Percentiles rank a stretch among this genome's conserved stretches.
These are phyloP conservation scores for Candida glucosophila DNA, from an alignment of 1,139 yeast genomes.

Conservation along the genomic window DNA sequence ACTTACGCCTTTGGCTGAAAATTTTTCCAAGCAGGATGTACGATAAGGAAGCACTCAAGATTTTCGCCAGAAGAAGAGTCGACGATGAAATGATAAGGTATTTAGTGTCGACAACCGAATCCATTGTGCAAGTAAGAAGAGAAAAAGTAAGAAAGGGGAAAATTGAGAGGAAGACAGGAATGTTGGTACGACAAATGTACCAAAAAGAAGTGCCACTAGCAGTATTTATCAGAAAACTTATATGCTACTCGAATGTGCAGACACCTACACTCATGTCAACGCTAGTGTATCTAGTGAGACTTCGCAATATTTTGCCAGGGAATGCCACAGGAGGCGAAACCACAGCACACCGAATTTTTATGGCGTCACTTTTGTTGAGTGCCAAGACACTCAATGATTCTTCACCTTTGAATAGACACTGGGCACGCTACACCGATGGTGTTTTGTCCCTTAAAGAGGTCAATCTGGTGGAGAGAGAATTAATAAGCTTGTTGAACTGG, in stretches of 20 bases:
- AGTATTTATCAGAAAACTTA: constrained; percentile 62
- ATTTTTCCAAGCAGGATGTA: constrained; percentile 28
- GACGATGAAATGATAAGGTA: constrained; percentile 70
- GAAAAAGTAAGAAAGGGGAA: constrained; percentile 13
- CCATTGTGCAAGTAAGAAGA: constrained; percentile 57
- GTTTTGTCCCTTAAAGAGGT: constrained; percentile 69
- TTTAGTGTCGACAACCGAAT: constrained; percentile 69
- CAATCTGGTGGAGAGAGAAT: constrained; percentile 85
- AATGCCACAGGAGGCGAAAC: constrained; percentile 91
- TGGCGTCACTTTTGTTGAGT: constrained; percentile 79
- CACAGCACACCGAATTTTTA: constrained; percentile 84
- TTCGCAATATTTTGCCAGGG: constrained; percentile 71
- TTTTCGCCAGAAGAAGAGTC: constrained; percentile 73
- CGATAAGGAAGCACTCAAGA: constrained; percentile 55
- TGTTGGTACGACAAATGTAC: constrained; percentile 17
- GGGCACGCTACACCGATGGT: constrained; percentile 90
- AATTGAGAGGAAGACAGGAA: constrained; percentile 7
- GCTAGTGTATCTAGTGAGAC: constrained; percentile 68
- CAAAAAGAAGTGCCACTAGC: constrained; percentile 29
- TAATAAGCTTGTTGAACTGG: constrained; percentile 79
- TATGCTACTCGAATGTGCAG: constrained; percentile 81
- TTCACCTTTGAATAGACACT: constrained; percentile 89
- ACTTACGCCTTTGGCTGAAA: too few species aligned
- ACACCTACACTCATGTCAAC: constrained; percentile 94
- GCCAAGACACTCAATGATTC: constrained; percentile 91